These are phyloP conservation scores for Aspergillus arachidicola DNA, from an alignment of 2,329 filamentous ascomycete genomes.

Conservation along the genomic window DNA sequence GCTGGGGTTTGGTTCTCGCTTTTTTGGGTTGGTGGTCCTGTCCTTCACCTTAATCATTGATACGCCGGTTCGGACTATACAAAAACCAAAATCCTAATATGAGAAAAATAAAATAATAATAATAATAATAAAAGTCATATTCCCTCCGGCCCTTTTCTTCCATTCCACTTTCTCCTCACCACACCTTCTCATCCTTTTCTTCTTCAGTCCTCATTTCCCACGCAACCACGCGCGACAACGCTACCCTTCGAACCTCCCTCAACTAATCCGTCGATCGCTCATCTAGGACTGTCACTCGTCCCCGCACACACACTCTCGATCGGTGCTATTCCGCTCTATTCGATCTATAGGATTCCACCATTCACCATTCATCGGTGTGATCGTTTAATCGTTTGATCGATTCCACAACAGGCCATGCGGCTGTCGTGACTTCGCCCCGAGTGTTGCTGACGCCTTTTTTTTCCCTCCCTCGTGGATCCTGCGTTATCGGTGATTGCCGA, in stretches of 20 bases:
- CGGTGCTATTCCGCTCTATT: background rate
- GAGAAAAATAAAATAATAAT: slow-evolving; percentile 5
- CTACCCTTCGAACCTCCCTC: background rate
- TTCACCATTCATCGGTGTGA: background rate
- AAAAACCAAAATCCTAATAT: background rate
- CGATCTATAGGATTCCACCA: background rate
- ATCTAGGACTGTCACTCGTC: background rate
- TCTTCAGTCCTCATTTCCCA: background rate
- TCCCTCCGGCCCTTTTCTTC: background rate
- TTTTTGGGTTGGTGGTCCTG: background rate
- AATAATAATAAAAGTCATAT: slow-evolving; percentile 2
- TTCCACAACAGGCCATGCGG: background rate
- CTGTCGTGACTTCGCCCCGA: background rate
- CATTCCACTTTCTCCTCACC: background rate
- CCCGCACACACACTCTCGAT: background rate
- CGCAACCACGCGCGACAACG: background rate
- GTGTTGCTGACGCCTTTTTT: background rate
- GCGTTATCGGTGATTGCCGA: background rate
- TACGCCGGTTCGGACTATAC: slow-evolving; percentile 9
- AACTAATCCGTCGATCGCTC: background rate
- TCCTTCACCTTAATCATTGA: slow-evolving; percentile 8
- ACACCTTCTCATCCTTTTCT: background rate
- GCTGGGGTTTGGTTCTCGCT: slow-evolving; percentile 12
- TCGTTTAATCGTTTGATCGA: background rate
- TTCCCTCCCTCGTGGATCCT: background rate